Conservation (phyloP, 1,284 basidiomycete genomes). For the Irpex sp. region DNA sequence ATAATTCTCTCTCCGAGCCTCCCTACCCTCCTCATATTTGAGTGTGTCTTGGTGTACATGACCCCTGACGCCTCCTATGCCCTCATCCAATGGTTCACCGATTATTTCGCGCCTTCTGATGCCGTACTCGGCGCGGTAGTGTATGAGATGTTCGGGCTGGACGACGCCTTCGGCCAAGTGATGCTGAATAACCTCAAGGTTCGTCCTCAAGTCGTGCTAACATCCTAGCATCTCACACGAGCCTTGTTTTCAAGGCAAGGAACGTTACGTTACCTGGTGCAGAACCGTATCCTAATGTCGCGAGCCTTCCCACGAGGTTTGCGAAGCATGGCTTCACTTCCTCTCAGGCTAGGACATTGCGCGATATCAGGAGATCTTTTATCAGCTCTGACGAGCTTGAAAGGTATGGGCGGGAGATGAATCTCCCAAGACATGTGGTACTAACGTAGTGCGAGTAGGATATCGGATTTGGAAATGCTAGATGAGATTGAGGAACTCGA, state of each 20-base stretch:
- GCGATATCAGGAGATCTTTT: conserved; percentile 70
- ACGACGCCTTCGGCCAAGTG: conserved; percentile 88
- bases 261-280: conserved; percentile 83
- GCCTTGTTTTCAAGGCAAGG: conserved; percentile 60
- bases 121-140: conserved; percentile 65
- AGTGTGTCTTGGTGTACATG: conserved; percentile 96
- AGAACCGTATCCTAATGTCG: conserved; percentile 64
- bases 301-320: conserved; percentile 75
- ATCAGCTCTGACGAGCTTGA: conserved; percentile 66
- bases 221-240: not conserved
- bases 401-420: conserved; percentile 53
- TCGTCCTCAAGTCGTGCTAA: conserved; percentile 13
- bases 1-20: conserved; percentile 66
- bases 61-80: conserved; percentile 61
- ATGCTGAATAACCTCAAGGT: conserved; percentile 91
- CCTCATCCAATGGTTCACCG: conserved; percentile 82
- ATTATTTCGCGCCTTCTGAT: conserved; percentile 50
- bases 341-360: conserved; percentile 69
- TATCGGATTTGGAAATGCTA: conserved; percentile 83
- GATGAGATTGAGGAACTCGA: conserved; percentile 95
- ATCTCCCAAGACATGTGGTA: not conserved
- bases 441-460: conserved; percentile 50
- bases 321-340: conserved; percentile 59
- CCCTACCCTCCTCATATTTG: conserved; percentile 89
- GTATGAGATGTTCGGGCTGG: conserved; percentile 92